Evolutionary conservation across 139 green algal genomes (phyloP), one percentile per base, ranked within the genome.

Genomic region (Pleodorina starrii): DNA sequence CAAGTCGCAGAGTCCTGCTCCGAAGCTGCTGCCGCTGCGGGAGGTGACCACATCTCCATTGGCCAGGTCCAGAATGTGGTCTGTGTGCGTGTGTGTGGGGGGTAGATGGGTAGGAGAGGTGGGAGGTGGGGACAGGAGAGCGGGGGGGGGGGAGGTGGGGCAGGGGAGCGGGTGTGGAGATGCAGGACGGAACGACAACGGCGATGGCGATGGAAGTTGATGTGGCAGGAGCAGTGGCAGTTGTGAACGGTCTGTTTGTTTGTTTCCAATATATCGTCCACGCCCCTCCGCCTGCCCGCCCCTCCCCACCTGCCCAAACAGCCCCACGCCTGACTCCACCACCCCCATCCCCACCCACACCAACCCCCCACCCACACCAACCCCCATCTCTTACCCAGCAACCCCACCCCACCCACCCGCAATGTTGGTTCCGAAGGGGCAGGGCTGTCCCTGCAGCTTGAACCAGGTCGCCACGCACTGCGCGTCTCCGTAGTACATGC

Each of bases 391-490:
- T 72, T 38, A 72, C 69, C 5, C 69, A 27, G n/a, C 46, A 42
- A n/a, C n/a, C n/a, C n/a, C n/a, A n/a, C n/a, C 77, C 11, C 40
- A 29, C 73, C 21, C 21, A 54, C 74, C 96, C 5, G 96, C 94
- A 36, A 96, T 89, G 90, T 97, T 97, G 44, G 96, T 91, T 23
- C 94, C 92, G 66, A 94, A 96, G 38, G 96, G 96, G 54, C 95
- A 85, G 0, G 89, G 85, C 84, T 93, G 95, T 11, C 94, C 94
- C 36, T 94, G 84, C 12, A 87, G 36, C 14, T 90, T 85, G 73
- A 98, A 97, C 93, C 94, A 98, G 95, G 96, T 90, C 96, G 97
- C 87, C 96, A 95, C 85, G 95, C 97, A 72, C 93, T 98, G 29
- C 16, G 94, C 94, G 10, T 89, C 79, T 21, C 97, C 97, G 82